Evolutionary conservation across 345 rosid genomes (phyloP), one percentile per base, ranked within the genome.

Genomic region (Excoecaria cochinchinensis): DNA sequence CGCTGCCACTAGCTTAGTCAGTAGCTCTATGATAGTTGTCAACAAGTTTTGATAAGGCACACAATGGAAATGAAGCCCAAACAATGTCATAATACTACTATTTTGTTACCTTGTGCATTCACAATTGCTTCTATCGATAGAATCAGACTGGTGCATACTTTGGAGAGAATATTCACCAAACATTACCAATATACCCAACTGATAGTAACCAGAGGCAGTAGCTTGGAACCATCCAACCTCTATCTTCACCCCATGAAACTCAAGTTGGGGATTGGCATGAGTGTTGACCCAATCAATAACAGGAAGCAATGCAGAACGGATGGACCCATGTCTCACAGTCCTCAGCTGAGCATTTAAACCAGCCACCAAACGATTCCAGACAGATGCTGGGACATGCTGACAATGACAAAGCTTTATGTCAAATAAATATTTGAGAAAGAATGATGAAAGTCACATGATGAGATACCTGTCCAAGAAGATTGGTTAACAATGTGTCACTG

Each of bases 161-260:
- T 77, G 83, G 68, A 84, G 59, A 74, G 86, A 79, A 83, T 84
- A 85, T 79, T 89, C 95, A 73, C 90, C 91, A 60, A 84, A 81
- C 52, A 86, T 87, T 74, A 90, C 98, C 82, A 95, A 87, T 77
- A 93, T 82, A 80, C 99, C 99, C 74, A 92, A 87, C 77, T 95
- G 99, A 89, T 90, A 95, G 84, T 93, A 93, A 78, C 98, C 98
- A 72, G 98, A 95, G 76, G 99, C 95, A 77, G 98, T 91, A 52
- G 97, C 94, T 84, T 95, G 99, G 84, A 95, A 95, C 99, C 99
- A 95, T 63, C 98, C 98, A 25, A 91, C 86, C 83, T 90, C 97
- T 76, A 91, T 79, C 87, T 89, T 88, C 66, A 90, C 97, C 46
- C 95, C 91, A 67, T 92, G 99, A 73, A 95, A 91, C 75, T 91